phyloP scores from a whole-genome alignment of 2,329 filamentous ascomycete genomes.

The Xylaria sp. region DNA sequence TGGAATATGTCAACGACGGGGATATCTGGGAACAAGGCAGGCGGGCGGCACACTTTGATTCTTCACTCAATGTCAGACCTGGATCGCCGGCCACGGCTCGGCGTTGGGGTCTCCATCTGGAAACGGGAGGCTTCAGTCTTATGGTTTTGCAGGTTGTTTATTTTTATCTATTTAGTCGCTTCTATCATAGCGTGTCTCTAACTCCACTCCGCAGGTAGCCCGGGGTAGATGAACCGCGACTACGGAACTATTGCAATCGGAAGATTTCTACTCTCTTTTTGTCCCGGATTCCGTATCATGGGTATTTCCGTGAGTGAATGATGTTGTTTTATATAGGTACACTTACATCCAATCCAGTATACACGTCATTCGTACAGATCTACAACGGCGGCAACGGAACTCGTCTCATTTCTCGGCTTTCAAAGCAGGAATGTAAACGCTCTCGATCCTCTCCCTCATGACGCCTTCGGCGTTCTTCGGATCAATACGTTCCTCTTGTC shows the following conservation, averaged over 20 bases:
- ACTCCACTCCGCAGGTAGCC: background rate
- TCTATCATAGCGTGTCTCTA: background rate
- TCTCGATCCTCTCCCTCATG: conserved; percentile 52
- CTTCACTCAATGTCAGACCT: background rate
- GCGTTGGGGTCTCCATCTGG: conserved; percentile 11
- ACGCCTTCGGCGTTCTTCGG: conserved; percentile 61
- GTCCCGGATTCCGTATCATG: background rate
- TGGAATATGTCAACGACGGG: background rate
- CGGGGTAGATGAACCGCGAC: background rate
- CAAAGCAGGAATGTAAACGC: conserved; percentile 41
- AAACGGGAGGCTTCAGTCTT: conserved; percentile 9
- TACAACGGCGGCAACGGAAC: too few species aligned
- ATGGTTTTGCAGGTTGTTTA: background rate
- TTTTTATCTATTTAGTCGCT: background rate
- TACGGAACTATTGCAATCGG: background rate
- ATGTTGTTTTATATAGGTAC: too few species aligned
- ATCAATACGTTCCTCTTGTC: conserved; percentile 65
- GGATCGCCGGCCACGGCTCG: conserved; percentile 9
- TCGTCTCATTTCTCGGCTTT: background rate
- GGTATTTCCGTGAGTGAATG: too few species aligned
- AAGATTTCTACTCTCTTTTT: background rate
- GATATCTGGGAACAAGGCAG: background rate
- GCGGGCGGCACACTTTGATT: background rate
- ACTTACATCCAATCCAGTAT: too few species aligned
- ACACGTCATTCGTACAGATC: too few species aligned